phyloP scores from a whole-genome alignment of 139 green algal species.

The Mesostigma viride region DNA sequence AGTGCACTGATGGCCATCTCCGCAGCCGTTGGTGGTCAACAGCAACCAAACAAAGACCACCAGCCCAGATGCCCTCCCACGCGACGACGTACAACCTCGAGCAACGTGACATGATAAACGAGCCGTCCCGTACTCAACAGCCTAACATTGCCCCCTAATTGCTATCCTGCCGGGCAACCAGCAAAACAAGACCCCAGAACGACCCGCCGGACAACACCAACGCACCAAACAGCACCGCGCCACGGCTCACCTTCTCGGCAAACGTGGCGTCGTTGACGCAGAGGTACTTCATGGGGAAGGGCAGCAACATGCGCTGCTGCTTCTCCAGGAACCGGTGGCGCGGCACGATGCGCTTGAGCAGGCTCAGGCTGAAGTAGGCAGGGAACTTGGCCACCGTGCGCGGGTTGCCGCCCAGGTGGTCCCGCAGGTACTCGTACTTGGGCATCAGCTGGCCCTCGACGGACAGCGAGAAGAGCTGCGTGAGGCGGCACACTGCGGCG shows the following conservation, averaged over 20 bases:
- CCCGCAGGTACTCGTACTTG: slow-evolving; percentile 57
- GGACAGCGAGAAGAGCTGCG: slow-evolving; percentile 47
- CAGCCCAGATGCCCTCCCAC: too few species aligned
- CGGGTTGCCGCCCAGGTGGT: slow-evolving; percentile 42
- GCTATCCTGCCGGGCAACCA: too few species aligned
- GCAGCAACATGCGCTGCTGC: slow-evolving; percentile 6
- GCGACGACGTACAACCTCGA: too few species aligned
- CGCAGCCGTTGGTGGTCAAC: too few species aligned
- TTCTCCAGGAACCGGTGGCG: slow-evolving; percentile 38
- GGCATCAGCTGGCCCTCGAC: slow-evolving; percentile 44
- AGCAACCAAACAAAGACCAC: too few species aligned
- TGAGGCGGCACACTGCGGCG: slow-evolving; percentile 34
- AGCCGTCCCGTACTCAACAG: too few species aligned
- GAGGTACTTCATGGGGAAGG: slow-evolving; percentile 38
- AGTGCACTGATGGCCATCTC: too few species aligned
- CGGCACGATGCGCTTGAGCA: slow-evolving; percentile 40
- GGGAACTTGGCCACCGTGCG: slow-evolving; percentile 45
- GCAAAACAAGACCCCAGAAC: too few species aligned
- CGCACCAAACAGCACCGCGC: too few species aligned
- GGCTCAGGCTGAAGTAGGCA: slow-evolving; percentile 56
- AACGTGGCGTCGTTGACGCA: slow-evolving; percentile 41
- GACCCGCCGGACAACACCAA: too few species aligned
- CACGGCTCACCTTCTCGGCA: slow-evolving; percentile 22
- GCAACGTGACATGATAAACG: too few species aligned
- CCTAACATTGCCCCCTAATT: too few species aligned